phyloP scores from a whole-genome alignment of 2,329 filamentous ascomycete genomes.

The Shiraia bambusicola region DNA sequence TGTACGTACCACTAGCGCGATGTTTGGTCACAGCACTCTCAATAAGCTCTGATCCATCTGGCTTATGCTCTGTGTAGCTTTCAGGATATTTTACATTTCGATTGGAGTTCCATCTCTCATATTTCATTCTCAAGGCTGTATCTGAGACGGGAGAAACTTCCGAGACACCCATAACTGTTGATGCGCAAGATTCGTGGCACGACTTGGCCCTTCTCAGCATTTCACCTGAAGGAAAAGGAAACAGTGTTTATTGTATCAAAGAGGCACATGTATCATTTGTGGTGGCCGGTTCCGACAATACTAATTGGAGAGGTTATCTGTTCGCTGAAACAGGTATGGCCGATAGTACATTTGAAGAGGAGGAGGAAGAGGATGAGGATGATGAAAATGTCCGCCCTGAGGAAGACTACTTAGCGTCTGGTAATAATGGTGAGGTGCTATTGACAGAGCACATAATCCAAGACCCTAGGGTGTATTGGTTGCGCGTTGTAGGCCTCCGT shows the following conservation, averaged over 20 bases:
- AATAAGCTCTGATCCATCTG: neutral
- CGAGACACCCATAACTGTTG: no score
- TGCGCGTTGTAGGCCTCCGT: neutral
- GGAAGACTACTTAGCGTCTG: neutral
- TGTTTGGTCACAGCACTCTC: neutral
- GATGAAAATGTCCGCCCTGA: neutral
- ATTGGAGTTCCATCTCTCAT: constrained; percentile 10
- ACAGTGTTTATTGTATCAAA: no score
- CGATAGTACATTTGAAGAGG: no score
- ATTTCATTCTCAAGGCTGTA: neutral
- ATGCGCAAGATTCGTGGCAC: no score
- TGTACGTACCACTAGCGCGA: constrained; percentile 4
- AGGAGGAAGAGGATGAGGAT: neutral
- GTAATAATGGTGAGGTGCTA: neutral
- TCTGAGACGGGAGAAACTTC: no score
- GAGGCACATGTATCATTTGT: neutral
- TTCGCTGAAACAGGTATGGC: neutral
- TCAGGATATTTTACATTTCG: constrained; percentile 4
- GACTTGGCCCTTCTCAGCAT: no score
- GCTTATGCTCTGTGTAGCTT: neutral
- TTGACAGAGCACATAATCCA: neutral
- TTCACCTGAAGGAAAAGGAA: neutral
- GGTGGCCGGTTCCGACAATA: neutral
- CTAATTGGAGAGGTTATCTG: neutral
- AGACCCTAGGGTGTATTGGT: constrained; percentile 3